Conservation (phyloP, 1,139 yeast species). For the Candida anutae region DNA sequence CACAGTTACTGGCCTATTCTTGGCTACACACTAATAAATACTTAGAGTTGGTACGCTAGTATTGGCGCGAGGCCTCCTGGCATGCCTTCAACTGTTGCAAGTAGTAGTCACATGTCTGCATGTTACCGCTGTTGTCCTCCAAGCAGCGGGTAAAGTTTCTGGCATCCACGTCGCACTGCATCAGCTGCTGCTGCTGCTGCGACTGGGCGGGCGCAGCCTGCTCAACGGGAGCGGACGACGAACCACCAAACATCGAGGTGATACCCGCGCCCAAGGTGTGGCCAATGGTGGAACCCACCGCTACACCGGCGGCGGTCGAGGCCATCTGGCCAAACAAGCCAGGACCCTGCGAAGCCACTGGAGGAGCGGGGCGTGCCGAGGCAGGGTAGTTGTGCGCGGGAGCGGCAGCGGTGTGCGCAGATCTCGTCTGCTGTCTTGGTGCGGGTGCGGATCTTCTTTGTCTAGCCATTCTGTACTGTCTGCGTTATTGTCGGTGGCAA, state of each 20-base stretch:
- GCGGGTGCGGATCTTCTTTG: constrained; percentile 61
- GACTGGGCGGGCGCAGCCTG: constrained; percentile 35
- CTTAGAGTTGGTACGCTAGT: constrained; percentile 25
- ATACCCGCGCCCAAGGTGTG: constrained; percentile 96
- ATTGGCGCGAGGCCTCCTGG: constrained; percentile 86
- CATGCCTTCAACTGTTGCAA: constrained; percentile 96
- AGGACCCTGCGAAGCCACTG: constrained; percentile 47
- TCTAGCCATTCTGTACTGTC: constrained; percentile 41
- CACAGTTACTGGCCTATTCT: background rate
- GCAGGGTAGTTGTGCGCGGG: constrained; percentile 22
- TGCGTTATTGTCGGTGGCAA: too few relatives aligned
- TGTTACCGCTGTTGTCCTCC: constrained; percentile 87
- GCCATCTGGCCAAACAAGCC: constrained; percentile 98
- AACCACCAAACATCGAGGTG: constrained; percentile 81
- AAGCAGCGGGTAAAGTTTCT: constrained; percentile 92
- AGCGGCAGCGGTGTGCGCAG: constrained; percentile 71
- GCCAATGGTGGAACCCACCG: constrained; percentile 95
- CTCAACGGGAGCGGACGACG: constrained; percentile 50
- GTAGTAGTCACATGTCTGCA: constrained; percentile 95
- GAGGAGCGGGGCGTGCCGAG: constrained; percentile 21
- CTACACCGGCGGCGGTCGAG: constrained; percentile 98
- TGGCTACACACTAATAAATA: background rate
- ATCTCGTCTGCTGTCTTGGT: constrained; percentile 57
- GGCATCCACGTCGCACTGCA: constrained; percentile 85
- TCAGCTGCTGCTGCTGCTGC: constrained; percentile 32